These are phyloP conservation scores for Allantophomopsis lycopodina DNA, from an alignment of 2,329 filamentous ascomycete genomes.

Conservation along the genomic window DNA sequence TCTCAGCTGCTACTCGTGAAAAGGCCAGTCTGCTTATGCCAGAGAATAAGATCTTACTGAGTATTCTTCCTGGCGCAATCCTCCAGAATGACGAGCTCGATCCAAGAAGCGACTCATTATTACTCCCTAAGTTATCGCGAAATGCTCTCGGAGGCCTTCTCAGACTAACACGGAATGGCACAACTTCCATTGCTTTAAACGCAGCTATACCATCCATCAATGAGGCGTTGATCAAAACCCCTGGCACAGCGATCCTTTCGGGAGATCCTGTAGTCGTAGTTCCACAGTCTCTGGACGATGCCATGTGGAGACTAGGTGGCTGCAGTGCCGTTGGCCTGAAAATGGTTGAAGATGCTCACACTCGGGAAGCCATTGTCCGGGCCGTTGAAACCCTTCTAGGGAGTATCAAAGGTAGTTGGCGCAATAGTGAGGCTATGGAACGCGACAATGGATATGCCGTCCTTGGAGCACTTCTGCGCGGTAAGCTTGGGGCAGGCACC, in stretches of 20 bases:
- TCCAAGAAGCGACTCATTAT: constrained; percentile 54
- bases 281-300: constrained; percentile 80
- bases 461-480: constrained; percentile 67
- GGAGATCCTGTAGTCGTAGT: constrained; percentile 72
- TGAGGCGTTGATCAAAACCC: constrained; percentile 68
- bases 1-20: constrained; percentile 73
- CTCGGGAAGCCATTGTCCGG: constrained; percentile 56
- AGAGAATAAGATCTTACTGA: constrained; percentile 70
- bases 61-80: constrained; percentile 67
- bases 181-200: constrained; percentile 74
- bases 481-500: constrained; percentile 53
- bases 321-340: constrained; percentile 78
- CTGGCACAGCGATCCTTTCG: constrained; percentile 70
- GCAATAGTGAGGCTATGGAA: constrained; percentile 97
- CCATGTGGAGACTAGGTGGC: constrained; percentile 84
- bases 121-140: constrained; percentile 65
- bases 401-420: constrained; percentile 82
- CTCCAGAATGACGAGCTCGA: constrained; percentile 72
- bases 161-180: constrained; percentile 56
- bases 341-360: constrained; percentile 64
- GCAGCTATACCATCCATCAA: constrained; percentile 77
- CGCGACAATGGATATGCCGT: constrained; percentile 89
- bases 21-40: constrained; percentile 73
- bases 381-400: constrained; percentile 76
- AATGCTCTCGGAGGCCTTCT: constrained; percentile 54